Evolutionary conservation across 164 flowering plant genomes (phyloP), one percentile per base, ranked within the genome.

Genomic region (Litsea cubeba): DNA sequence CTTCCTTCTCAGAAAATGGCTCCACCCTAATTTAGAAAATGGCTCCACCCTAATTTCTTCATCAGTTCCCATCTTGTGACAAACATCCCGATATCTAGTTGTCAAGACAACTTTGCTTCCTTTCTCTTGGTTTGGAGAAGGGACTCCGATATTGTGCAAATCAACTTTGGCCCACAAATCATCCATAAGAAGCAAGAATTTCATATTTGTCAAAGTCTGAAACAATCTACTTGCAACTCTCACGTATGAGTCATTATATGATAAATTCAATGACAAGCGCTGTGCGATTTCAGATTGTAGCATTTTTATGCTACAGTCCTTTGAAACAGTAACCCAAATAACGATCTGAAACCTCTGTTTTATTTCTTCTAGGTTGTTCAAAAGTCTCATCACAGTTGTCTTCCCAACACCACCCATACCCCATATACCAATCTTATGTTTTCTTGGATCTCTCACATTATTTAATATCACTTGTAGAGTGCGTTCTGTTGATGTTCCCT

Each of bases 111-210:
- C 71, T 50, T 83, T 83, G 30, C 80, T 65, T 26, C 49, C 74
- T 7, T 30, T 62, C 8, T 74, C 40, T 30, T 65, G 14, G 49
- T 46, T 10, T 5, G 24, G 70, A 40, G 40, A 12, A 0, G 40
- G 74, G 12, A 83, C 20, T n/a, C 83, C 83, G 8, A 83, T 20
- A 18, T 32, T 10, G 28, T 66, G 12, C n/a, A 78, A 67, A 70
- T 78, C 71, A 28, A 78, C 12, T 0, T 2, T 58, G 6, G 66
- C 70, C 22, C n/a, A 50, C 5, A 80, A 78, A 17, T 76, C 80
- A 72, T 83, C 85, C 12, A 80, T 54, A 50, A 83, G 80, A 18
- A 82, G 35, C 73, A 83, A 76, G 57, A 71, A 83, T 35, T 76
- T 80, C 68, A 54, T 78, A 1, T 12, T 50, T 50, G 72, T 62